These are phyloP conservation scores for Pichia terricola DNA, from an alignment of 1,139 yeast species.

Conservation along the genomic window DNA sequence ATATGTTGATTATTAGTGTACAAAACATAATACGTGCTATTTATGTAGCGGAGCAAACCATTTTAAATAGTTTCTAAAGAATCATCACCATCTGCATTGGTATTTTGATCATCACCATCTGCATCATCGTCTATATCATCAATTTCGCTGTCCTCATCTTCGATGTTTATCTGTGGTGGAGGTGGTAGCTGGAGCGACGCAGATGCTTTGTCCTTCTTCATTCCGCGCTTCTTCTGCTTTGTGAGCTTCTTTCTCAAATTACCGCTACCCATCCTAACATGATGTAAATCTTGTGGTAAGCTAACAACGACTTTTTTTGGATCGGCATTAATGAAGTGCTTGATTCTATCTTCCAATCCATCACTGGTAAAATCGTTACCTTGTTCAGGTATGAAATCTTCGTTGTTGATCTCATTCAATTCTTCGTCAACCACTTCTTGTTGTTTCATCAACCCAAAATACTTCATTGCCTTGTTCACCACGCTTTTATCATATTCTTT, in stretches of 20 bases:
- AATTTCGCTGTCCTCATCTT: neutral
- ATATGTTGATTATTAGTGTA: too few species aligned
- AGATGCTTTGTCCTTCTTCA: too few species aligned
- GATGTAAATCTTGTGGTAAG: constrained; percentile 5
- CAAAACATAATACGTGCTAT: too few species aligned
- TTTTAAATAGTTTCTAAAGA: too few species aligned
- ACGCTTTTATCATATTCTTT: constrained; percentile 11
- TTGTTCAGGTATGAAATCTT: constrained; percentile 17
- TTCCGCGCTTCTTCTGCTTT: too few species aligned
- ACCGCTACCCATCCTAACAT: too few species aligned
- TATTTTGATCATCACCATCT: constrained; percentile 4
- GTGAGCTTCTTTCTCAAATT: too few species aligned
- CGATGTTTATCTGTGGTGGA: neutral
- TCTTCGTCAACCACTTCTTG: constrained; percentile 15
- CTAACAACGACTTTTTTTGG: constrained; percentile 15
- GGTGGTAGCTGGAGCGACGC: too few species aligned
- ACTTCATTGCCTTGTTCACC: constrained; percentile 13
- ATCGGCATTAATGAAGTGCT: constrained; percentile 18
- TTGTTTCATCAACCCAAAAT: constrained; percentile 11
- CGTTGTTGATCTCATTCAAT: constrained; percentile 12
- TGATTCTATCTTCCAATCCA: constrained; percentile 19
- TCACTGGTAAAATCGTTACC: constrained; percentile 4
- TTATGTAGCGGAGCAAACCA: too few species aligned
- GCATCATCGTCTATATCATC: constrained; percentile 5
- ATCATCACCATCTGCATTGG: constrained; percentile 6